Base-by-base conservation (phyloP, 805 yeast species). In the Naumovozyma castellii region DNA sequence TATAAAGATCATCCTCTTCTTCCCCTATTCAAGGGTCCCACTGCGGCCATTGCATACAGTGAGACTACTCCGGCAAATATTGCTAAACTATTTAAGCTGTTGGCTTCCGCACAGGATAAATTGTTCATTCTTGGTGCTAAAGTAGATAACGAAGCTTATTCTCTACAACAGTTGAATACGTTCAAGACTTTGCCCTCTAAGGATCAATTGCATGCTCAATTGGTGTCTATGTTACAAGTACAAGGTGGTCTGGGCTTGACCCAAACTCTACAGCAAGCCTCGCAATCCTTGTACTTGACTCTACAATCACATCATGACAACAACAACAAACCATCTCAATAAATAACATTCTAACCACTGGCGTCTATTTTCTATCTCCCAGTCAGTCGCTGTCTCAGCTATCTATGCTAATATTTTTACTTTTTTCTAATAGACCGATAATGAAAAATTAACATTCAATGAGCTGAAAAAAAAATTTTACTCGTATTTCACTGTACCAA, bases 241-340 rank as follows among this genome's bases (percentile, higher is more conserved):
- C 69, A 84, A 47, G 84, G 95, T 42, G 97, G 97, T 55, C 88
- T 85, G 34, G 94, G 94, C 9, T 71, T 90, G 57, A 94, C 83
- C 10, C 75, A 75, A 64, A 84, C 95, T 14, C 71, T 90, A 56
- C 80, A 82, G 63, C 59, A 81, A 15, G 68, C 84, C n/a, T 64
- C 84, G 13, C 76, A 76, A 47, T 64, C 67, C 42, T 72, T 88
- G 50, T 84, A 84, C 55, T 66, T 86, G 61, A 83, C 94, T 6
- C 63, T 88, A 61, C 80, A 84, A 44, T 69, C 79, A 42, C 82
- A 78, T 49, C 62, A 66, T 39, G 67, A 74, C 55, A 70, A 71
- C 45, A 40, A 27, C 22, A 22, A 22, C 28, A 22, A 22, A 22
- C 28, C 28, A 8, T n/a, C n/a, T n/a, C n/a, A n/a, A n/a, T n/a